A percentile compares a stretch with the other conserved stretches of the same genome.
These are phyloP conservation scores for Phyllosticta paracitricarpa DNA, from an alignment of 2,329 filamentous ascomycete genomes.

Conservation along the genomic window DNA sequence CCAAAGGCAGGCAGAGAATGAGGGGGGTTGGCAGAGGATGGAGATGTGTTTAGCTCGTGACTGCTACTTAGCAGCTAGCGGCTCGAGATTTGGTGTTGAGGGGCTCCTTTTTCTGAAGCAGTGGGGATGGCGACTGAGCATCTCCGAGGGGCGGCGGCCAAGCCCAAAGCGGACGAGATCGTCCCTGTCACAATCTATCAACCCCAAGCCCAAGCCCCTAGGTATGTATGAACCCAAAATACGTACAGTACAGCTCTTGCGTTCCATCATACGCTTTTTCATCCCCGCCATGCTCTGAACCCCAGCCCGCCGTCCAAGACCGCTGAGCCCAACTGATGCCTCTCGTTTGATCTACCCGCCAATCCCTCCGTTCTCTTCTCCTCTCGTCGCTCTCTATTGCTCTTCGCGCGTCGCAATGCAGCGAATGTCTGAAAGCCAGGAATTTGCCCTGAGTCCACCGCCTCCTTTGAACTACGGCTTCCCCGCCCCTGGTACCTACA, in stretches of 20 bases:
- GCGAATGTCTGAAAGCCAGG: constrained; percentile 4
- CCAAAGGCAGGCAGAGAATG: neutral
- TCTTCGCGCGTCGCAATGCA: constrained; percentile 16
- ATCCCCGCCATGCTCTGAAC: neutral
- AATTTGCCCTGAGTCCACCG: neutral
- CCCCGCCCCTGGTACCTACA: constrained; percentile 25
- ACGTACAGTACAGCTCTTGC: no score
- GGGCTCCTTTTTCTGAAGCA: neutral
- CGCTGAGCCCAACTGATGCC: neutral
- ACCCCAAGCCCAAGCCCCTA: neutral
- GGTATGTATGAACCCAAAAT: neutral
- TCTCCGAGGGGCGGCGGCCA: neutral
- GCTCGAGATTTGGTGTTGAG: neutral
- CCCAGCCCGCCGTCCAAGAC: constrained; percentile 1
- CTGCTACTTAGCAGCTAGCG: neutral
- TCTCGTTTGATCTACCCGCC: neutral
- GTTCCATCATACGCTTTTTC: neutral
- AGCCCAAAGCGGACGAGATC: neutral
- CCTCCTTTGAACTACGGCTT: constrained; percentile 14
- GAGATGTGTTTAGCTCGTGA: neutral
- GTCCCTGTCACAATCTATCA: neutral
- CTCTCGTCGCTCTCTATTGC: neutral
- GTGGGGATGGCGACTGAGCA: neutral
- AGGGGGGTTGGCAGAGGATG: neutral
- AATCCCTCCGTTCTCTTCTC: neutral